Conservation (phyloP, 2,329 filamentous ascomycete species). For the Pseudonectria buxi region DNA sequence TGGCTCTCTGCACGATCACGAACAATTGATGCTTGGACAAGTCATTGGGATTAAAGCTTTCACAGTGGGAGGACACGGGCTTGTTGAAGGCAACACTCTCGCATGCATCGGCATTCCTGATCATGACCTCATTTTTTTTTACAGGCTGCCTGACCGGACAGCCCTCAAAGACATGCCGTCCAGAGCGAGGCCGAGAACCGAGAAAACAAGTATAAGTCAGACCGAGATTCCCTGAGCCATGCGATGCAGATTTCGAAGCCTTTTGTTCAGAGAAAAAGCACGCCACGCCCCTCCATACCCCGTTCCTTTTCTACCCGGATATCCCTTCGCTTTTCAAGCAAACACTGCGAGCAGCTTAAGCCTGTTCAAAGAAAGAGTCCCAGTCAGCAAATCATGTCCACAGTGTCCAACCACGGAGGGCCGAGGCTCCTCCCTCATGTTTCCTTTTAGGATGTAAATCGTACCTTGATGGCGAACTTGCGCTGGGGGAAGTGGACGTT, state of each 20-base stretch:
- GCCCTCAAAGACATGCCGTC: conserved; percentile 28
- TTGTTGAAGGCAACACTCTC: conserved; percentile 1
- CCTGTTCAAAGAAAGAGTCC: conserved; percentile 10
- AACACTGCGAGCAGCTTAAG: conserved; percentile 22
- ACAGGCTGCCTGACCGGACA: conserved; percentile 26
- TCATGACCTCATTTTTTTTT: conserved; percentile 35
- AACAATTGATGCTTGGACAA: too few relatives aligned
- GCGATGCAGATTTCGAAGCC: conserved; percentile 32
- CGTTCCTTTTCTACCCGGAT: conserved; percentile 29
- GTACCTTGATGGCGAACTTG: conserved; percentile 98
- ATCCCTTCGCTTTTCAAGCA: conserved; percentile 21
- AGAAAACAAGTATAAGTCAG: conserved; percentile 33
- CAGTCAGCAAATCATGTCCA: conserved; percentile 10
- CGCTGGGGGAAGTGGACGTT: conserved; percentile 93
- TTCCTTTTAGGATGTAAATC: conserved; percentile 4
- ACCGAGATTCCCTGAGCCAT: conserved; percentile 33
- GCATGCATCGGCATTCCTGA: conserved; percentile 16
- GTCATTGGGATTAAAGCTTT: conserved; percentile 3
- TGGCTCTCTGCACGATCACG: too few relatives aligned
- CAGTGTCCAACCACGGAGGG: background rate
- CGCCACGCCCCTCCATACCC: conserved; percentile 30
- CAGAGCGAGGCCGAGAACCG: conserved; percentile 31
- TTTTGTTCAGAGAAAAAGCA: conserved; percentile 30
- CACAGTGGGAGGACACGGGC: too few relatives aligned
- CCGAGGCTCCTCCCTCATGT: too few relatives aligned